phyloP scores from a whole-genome alignment of 352 stramenopile species.

The Achlya hypogyna region DNA sequence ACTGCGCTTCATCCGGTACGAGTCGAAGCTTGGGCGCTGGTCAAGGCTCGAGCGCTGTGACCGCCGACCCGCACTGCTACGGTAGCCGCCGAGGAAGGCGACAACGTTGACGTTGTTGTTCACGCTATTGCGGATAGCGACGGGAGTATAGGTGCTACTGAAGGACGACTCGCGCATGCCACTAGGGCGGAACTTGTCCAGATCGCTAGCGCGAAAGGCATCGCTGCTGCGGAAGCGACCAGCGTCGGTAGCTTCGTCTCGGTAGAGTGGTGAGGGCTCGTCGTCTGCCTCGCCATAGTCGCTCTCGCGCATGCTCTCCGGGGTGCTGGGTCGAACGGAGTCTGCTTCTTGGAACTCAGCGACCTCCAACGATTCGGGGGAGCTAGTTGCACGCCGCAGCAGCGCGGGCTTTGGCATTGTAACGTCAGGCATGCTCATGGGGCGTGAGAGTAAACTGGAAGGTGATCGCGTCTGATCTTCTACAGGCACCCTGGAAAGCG shows the following conservation, averaged over 20 bases:
- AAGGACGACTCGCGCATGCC: slow-evolving; percentile 11
- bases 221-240: neutral
- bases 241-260: neutral
- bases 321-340: neutral
- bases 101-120: slow-evolving; percentile 20
- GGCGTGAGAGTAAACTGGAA: neutral
- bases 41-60: neutral
- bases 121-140: slow-evolving; percentile 18
- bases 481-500: neutral
- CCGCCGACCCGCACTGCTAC: neutral
- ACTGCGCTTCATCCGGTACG: neutral
- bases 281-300: neutral
- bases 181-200: neutral
- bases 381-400: neutral
- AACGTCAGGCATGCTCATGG: neutral
- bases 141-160: neutral
- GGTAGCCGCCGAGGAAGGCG: slow-evolving; percentile 15
- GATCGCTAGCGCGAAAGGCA: neutral
- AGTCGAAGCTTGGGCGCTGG: slow-evolving; percentile 4
- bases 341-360: neutral
- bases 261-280: neutral
- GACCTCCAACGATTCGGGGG: neutral
- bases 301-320: neutral
- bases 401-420: neutral
- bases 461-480: neutral